A percentile compares a stretch with the other conserved stretches of the same genome.
Evolutionary conservation across 805 yeast species (phyloP).

Genomic region (Hanseniaspora lindneri): DNA sequence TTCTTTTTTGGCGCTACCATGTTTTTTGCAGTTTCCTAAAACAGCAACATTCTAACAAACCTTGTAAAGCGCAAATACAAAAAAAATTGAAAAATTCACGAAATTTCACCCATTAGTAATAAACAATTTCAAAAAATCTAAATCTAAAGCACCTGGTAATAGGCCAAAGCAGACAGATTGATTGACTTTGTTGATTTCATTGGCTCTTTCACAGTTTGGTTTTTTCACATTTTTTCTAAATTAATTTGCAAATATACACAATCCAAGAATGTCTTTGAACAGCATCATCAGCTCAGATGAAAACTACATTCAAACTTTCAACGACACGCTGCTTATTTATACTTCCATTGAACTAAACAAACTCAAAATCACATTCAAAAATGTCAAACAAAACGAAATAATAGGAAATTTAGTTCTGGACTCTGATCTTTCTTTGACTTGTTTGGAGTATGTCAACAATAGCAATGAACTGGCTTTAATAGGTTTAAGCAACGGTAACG

Average conservation of each 20-base stretch:
- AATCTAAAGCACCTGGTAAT: too few species aligned
- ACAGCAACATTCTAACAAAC: too few species aligned
- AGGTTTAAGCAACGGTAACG: conserved; percentile 53
- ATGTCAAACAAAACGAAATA: neutral
- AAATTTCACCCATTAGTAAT: too few species aligned
- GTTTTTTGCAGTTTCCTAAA: too few species aligned
- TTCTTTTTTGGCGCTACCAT: too few species aligned
- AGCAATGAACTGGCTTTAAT: conserved; percentile 42
- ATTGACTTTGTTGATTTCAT: too few species aligned
- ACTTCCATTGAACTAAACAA: neutral
- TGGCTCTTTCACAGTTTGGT: too few species aligned
- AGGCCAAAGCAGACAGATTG: too few species aligned
- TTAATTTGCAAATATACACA: too few species aligned
- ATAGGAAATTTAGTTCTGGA: neutral
- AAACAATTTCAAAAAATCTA: too few species aligned
- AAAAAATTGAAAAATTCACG: too few species aligned
- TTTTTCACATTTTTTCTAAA: neutral
- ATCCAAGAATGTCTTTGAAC: conserved; percentile 1
- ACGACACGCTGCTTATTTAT: neutral
- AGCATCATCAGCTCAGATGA: neutral
- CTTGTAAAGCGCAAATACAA: too few species aligned
- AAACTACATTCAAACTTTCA: neutral
- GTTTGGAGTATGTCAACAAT: conserved; percentile 37
- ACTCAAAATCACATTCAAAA: neutral
- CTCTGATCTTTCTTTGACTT: neutral